These are phyloP conservation scores for Syzygium syzygioides DNA, from an alignment of 441 rosid species.

Conservation along the genomic window DNA sequence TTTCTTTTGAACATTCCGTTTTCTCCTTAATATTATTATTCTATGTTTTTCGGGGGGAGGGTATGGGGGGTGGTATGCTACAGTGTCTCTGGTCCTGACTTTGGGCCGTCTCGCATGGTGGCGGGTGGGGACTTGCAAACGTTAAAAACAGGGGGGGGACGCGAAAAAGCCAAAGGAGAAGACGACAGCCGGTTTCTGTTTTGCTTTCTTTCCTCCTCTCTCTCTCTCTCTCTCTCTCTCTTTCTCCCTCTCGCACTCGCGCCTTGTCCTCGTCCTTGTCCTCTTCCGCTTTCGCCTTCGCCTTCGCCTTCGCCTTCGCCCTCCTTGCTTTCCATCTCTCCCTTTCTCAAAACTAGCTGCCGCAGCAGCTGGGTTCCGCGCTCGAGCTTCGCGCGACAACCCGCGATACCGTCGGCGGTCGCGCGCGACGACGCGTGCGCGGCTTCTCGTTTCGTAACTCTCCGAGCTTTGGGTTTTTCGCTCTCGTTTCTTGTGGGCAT, in stretches of 20 bases:
- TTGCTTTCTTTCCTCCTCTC: not conserved
- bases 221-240: not conserved
- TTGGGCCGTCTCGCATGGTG: not conserved
- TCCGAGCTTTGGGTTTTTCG: not conserved
- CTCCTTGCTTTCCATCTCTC: not conserved
- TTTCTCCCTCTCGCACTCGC: not conserved
- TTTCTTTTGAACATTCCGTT: not conserved
- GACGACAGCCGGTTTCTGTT: not conserved
- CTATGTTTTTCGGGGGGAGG: not conserved
- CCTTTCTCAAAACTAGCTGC: not conserved
- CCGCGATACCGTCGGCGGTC: not conserved
- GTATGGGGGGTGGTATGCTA: no score
- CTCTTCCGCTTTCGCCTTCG: not conserved
- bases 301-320: not conserved
- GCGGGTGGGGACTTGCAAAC: not conserved
- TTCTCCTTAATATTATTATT: not conserved
- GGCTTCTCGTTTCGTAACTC: not conserved
- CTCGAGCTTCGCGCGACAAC: not conserved
- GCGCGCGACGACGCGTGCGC: not conserved
- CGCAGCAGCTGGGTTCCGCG: not conserved
- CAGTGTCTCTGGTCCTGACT: not conserved
- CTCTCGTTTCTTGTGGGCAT: not conserved
- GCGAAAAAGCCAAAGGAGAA: not conserved
- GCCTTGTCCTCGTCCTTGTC: not conserved
- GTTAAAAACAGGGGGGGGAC: not conserved